A percentile compares a stretch with the other conserved stretches of the same genome.
phyloP scores from a whole-genome alignment of 164 flowering plant genomes.

The Echeveria elegans region DNA sequence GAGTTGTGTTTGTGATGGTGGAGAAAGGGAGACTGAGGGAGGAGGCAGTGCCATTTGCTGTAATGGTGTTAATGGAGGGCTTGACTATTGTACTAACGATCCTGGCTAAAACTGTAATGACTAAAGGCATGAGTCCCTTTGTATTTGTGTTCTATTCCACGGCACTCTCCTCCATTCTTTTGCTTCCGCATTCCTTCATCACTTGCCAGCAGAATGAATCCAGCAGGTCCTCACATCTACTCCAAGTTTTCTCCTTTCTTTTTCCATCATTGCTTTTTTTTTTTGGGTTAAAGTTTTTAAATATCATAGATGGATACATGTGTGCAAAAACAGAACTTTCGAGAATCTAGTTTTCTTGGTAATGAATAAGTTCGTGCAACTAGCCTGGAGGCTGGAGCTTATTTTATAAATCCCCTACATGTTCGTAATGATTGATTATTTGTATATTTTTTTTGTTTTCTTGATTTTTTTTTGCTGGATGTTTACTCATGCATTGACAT shows the following conservation, averaged over 20 bases:
- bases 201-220: constrained; percentile 17
- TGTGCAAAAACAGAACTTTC: background rate
- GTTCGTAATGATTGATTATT: too few relatives aligned
- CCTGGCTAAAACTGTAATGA: constrained; percentile 30
- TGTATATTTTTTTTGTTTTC: background rate
- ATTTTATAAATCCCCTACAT: too few relatives aligned
- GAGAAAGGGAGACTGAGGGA: constrained; percentile 13
- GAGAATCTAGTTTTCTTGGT: background rate
- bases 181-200: constrained; percentile 30
- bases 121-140: constrained; percentile 36
- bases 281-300: background rate
- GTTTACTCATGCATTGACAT: background rate
- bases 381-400: background rate
- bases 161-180: constrained; percentile 37
- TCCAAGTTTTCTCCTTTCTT: background rate
- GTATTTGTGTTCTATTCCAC: constrained; percentile 47
- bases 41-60: constrained; percentile 21
- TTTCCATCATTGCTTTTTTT: background rate
- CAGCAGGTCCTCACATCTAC: constrained; percentile 16
- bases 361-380: background rate
- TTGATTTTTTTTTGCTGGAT: background rate
- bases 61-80: constrained; percentile 38
- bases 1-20: constrained; percentile 7
- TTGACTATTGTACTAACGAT: constrained; percentile 33
- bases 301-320: background rate